These are phyloP conservation scores for Torrubiella hemipterigena DNA, from an alignment of 2,329 filamentous ascomycete species.

Conservation along the genomic window DNA sequence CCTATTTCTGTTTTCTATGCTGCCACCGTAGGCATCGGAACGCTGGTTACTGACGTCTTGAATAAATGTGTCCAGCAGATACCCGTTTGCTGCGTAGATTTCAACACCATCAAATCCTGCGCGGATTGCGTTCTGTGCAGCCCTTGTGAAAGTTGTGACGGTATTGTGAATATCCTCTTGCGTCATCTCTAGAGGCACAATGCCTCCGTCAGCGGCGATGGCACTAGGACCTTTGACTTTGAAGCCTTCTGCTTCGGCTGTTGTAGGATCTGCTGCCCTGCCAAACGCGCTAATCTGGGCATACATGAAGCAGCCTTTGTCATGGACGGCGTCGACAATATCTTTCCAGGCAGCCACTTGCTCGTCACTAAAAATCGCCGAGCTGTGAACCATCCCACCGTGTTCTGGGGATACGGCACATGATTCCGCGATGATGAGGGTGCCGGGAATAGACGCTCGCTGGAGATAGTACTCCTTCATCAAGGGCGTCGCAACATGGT, in stretches of 20 bases:
- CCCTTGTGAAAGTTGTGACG: slow-evolving; percentile 43
- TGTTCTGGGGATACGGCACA: slow-evolving; percentile 25
- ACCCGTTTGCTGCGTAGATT: slow-evolving; percentile 43
- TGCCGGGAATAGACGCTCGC: slow-evolving; percentile 27
- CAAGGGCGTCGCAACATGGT: slow-evolving; percentile 12
- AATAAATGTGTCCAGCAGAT: slow-evolving; percentile 49
- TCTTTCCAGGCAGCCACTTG: slow-evolving; percentile 49
- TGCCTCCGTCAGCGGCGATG: slow-evolving; percentile 28
- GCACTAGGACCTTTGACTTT: slow-evolving; percentile 12
- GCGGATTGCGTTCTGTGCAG: slow-evolving; percentile 40
- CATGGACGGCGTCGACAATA: slow-evolving; percentile 52
- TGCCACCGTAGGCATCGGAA: slow-evolving; percentile 39
- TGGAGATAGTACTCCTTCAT: slow-evolving; percentile 36
- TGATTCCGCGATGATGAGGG: slow-evolving; percentile 31
- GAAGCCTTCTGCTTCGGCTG: not conserved
- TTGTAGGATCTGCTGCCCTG: slow-evolving; percentile 21
- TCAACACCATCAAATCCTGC: slow-evolving; percentile 65
- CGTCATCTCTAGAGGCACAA: slow-evolving; percentile 50
- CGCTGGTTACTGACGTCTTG: slow-evolving; percentile 36
- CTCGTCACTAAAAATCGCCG: slow-evolving; percentile 44
- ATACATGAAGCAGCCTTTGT: slow-evolving; percentile 47
- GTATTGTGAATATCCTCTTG: slow-evolving; percentile 50
- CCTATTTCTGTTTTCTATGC: slow-evolving; percentile 37
- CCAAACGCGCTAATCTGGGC: slow-evolving; percentile 52
- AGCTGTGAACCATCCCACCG: slow-evolving; percentile 29